Evolutionary conservation across 257 asterid genomes (phyloP).

Genomic region (Asclepias syriaca): DNA sequence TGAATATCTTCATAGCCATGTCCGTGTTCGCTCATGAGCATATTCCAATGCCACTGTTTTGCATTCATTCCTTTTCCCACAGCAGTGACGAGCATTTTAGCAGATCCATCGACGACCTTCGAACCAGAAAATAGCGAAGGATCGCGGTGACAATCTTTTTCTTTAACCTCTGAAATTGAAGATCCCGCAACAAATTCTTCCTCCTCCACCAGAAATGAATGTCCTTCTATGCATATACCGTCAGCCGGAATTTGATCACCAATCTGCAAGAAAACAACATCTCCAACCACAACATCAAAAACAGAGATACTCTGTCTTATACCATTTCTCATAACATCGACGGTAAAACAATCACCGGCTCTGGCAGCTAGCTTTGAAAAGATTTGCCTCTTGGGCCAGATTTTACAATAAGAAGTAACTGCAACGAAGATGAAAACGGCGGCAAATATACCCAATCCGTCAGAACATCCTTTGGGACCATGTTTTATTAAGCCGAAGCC

Average conservation of each 20-base stretch:
- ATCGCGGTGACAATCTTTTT: constrained; percentile 10
- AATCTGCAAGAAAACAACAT: constrained; percentile 31
- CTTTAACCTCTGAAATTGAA: constrained; percentile 32
- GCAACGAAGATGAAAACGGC: no score
- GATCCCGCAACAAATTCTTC: constrained; percentile 42
- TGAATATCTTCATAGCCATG: constrained; percentile 27
- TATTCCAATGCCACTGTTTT: constrained; percentile 46
- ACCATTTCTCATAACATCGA: constrained; percentile 45
- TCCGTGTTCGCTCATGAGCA: constrained; percentile 30
- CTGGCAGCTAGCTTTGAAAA: no score
- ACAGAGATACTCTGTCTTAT: constrained; percentile 31
- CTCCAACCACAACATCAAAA: constrained; percentile 49
- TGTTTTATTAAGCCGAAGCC: no score
- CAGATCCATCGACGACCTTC: constrained; percentile 45
- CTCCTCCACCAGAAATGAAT: constrained; percentile 37
- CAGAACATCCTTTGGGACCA: no score
- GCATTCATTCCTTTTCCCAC: constrained; percentile 36
- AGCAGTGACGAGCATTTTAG: constrained; percentile 46
- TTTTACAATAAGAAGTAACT: no score
- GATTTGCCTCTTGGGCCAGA: no score
- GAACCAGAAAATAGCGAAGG: constrained; percentile 53
- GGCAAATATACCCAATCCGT: no score
- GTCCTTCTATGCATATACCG: constrained; percentile 42
- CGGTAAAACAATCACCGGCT: no score
- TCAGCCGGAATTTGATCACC: constrained; percentile 73